These are phyloP conservation scores for Trichoderma reesei DNA, from an alignment of 495 filamentous ascomycete genomes.

Conservation along the genomic window DNA sequence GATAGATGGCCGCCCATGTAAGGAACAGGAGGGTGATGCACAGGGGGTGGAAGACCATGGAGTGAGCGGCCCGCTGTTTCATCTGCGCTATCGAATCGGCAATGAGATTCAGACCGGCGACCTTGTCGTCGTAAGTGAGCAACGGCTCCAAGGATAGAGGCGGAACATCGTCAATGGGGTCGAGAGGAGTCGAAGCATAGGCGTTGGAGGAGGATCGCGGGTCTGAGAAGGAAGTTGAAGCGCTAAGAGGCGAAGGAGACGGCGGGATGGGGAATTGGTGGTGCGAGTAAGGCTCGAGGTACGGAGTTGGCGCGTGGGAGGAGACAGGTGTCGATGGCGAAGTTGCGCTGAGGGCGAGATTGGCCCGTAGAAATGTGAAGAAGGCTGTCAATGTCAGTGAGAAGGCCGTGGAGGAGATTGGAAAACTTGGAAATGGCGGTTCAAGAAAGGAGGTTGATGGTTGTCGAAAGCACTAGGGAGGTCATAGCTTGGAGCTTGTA, in stretches of 20 bases:
- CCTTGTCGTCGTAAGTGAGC: conserved; percentile 26
- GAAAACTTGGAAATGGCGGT: not conserved
- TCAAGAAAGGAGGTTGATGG: not conserved
- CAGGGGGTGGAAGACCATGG: conserved; percentile 32
- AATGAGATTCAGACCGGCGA: conserved; percentile 32
- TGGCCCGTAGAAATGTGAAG: conserved; percentile 47
- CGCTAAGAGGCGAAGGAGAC: conserved; percentile 22
- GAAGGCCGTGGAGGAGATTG: not conserved
- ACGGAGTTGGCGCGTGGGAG: conserved; percentile 28
- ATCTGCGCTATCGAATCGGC: conserved; percentile 40
- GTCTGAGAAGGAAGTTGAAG: conserved; percentile 10
- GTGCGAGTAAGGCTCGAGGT: conserved; percentile 28
- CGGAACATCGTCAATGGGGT: conserved; percentile 28
- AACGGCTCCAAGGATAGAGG: conserved; percentile 30
- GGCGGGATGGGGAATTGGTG: conserved; percentile 19
- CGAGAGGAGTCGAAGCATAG: conserved; percentile 15
- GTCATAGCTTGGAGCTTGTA: not conserved
- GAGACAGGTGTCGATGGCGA: conserved; percentile 22
- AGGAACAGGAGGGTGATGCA: conserved; percentile 23
- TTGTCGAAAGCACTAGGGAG: not conserved
- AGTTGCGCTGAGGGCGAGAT: conserved; percentile 41
- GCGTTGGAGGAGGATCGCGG: not conserved
- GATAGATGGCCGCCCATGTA: conserved; percentile 24
- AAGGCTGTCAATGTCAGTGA: conserved; percentile 32
- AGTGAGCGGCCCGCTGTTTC: conserved; percentile 29